Base-by-base conservation (phyloP, 306 rosid genomes). In the Myrica gale region DNA sequence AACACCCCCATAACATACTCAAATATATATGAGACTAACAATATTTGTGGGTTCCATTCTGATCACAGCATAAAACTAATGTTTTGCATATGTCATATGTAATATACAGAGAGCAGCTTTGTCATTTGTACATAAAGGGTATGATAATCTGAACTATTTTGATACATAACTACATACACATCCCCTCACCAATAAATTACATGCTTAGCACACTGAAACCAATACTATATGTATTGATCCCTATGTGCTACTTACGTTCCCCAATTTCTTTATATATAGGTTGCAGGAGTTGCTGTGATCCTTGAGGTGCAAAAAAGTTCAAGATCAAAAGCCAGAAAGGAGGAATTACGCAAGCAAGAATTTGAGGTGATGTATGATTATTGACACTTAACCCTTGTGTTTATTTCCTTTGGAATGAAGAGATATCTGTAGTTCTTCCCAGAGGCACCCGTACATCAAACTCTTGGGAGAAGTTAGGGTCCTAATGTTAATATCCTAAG, bases 271-370 rank as follows among this genome's bases (percentile, higher is more conserved):
- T 65, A 39, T 74, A 47, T 67, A 26, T 84, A 95, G 98, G 98
- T 95, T 76, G 98, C 95, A 68, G 93, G 82, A 66, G 82, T n/a
- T 80, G 85, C 85, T 66, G 77, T 92, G 65, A 82, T 92, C 78
- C 82, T 90, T 79, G 98, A 95, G 89, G 96, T 95, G 60, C 98
- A 95, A 45, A 95, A 97, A 80, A 95, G 89, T 80, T 72, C 96
- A 60, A 88, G 98, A 83, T 92, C 97, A 68, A 96, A 95, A 80
- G 97, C 97, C 46, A 89, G 93, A 73, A 95, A 95, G 83, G 98
- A 95, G 87, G 97, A 89, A 61, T 26, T 78, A 46, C 90, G 98
- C 71, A 90, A 81, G 88, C 87, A 83, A 85, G 97, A 95, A 69
- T 71, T 89, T 45, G 90, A 83, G 96, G 98, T 95, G 87, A 81